Conservation (phyloP, 2,329 filamentous ascomycete genomes). For the Epichloe gansuensis region DNA sequence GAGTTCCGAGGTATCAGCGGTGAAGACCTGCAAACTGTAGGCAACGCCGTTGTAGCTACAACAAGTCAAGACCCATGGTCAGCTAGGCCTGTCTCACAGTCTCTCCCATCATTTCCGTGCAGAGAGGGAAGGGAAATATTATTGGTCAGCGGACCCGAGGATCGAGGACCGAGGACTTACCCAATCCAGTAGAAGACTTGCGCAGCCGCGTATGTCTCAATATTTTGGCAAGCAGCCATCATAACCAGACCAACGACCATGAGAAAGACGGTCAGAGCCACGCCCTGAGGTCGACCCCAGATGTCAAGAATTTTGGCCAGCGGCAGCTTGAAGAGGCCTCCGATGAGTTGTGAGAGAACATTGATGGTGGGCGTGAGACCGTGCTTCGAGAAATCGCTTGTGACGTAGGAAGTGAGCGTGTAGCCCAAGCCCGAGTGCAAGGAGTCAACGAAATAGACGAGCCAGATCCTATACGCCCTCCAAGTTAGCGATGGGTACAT, state of each 20-base stretch:
- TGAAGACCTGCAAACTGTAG: slow-evolving; percentile 52
- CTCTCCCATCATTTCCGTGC: too few species aligned
- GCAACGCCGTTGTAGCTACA: slow-evolving; percentile 41
- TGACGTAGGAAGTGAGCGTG: not conserved
- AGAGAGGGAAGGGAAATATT: too few species aligned
- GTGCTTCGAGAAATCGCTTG: slow-evolving; percentile 37
- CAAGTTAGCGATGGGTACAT: slow-evolving; percentile 18
- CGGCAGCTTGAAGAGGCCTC: slow-evolving; percentile 49
- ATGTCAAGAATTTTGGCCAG: slow-evolving; percentile 51
- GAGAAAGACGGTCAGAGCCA: slow-evolving; percentile 38
- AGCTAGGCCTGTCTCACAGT: too few species aligned
- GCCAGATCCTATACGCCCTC: slow-evolving; percentile 1
- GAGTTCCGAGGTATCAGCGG: slow-evolving; percentile 45
- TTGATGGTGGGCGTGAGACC: slow-evolving; percentile 40
- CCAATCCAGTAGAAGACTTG: slow-evolving; percentile 49
- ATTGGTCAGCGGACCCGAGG: too few species aligned
- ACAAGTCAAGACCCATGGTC: too few species aligned
- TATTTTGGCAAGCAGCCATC: slow-evolving; percentile 43
- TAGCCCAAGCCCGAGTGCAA: slow-evolving; percentile 3
- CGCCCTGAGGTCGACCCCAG: slow-evolving; percentile 50
- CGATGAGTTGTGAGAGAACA: slow-evolving; percentile 41
- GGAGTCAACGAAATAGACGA: slow-evolving; percentile 5
- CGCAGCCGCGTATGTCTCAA: slow-evolving; percentile 37
- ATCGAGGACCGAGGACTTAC: too few species aligned
- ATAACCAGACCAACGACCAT: slow-evolving; percentile 41